Evolutionary conservation across 345 rosid species (phyloP), one percentile per base, ranked within the genome.

Genomic region (Eucalyptus urophylla): DNA sequence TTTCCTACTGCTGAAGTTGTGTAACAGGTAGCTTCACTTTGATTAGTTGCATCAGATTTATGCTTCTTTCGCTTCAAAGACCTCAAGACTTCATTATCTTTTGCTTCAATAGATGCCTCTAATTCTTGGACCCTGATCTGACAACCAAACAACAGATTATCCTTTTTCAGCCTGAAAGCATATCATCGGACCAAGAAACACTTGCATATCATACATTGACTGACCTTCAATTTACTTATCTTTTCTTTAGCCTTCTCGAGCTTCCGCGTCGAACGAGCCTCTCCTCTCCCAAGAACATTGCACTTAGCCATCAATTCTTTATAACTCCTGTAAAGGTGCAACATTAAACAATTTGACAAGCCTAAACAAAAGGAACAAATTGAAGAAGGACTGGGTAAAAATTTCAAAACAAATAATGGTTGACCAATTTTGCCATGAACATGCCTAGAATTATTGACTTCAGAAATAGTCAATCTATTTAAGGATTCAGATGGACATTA

Each of bases 231-330:
- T 91, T 92, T 95, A 87, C 86, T 92, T 50, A 96, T 95, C 92
- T 96, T 97, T 86, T 91, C 94, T 93, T 93, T 92, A 80, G 97
- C 98, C 90, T 96, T 96, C 92, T 94, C 99, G 21, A 97, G 97
- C 91, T 93, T 95, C 90, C 90, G 93, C 58, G 92, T 91, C 40
- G 94, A 92, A 88, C 94, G 95, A 87, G 99, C 95, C 92, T 97
- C 98, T 9, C 96, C 99, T 93, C 98, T 94, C 56, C 99, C 99
- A 53, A 95, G 95, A 91, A 95, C 92, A 91, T 95, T 96, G 93
- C 99, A 97, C 93, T 97, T 97, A 31, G 95, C 96, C 94, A 96
- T 91, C 95, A 98, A 90, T 86, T 98, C 99, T 90, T 96, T 96
- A 86, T 97, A 98, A 91, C 94, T 96, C 97, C 99, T 98, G 88